Evolutionary conservation across 352 stramenopile genomes (phyloP).

Genomic region (Phytopythium kandeliae): DNA sequence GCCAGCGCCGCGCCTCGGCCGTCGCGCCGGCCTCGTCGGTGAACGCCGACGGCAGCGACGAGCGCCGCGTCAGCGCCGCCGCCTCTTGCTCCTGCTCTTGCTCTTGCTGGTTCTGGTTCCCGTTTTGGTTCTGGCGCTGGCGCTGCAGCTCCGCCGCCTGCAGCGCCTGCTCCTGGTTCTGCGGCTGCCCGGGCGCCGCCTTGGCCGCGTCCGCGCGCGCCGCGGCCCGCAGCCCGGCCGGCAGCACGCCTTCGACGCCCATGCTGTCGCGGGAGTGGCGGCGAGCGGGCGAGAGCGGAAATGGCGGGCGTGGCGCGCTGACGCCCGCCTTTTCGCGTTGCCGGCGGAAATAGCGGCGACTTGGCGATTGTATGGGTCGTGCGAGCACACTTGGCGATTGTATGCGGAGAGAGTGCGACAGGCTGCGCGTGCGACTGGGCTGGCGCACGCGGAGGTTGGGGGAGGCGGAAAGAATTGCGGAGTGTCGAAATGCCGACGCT

Average conservation of each 20-base stretch:
- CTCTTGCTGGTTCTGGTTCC: not conserved
- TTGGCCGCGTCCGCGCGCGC: slow-evolving; percentile 9
- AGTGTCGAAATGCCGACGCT: too few relatives aligned
- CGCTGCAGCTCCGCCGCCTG: too few relatives aligned
- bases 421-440: too few relatives aligned
- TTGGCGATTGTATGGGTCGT: too few relatives aligned
- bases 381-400: too few relatives aligned
- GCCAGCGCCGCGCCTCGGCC: slow-evolving; percentile 12
- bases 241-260: slow-evolving; percentile 21
- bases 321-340: too few relatives aligned
- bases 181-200: not conserved
- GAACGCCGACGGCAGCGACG: slow-evolving; percentile 64
- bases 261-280: slow-evolving; percentile 7
- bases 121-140: slow-evolving; percentile 3
- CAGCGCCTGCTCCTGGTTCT: not conserved
- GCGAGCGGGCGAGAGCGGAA: not conserved
- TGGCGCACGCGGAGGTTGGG: too few relatives aligned
- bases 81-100: slow-evolving; percentile 16
- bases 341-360: too few relatives aligned
- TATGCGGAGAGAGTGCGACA: too few relatives aligned
- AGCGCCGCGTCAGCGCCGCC: slow-evolving; percentile 31
- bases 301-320: not conserved
- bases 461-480: too few relatives aligned
- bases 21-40: slow-evolving; percentile 12
- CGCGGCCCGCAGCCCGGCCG: not conserved